Percentiles rank a stretch among this genome's conserved stretches.
Evolutionary conservation across 176 grass and related monocot species (phyloP).

Genomic region (Aegilops longissima): DNA sequence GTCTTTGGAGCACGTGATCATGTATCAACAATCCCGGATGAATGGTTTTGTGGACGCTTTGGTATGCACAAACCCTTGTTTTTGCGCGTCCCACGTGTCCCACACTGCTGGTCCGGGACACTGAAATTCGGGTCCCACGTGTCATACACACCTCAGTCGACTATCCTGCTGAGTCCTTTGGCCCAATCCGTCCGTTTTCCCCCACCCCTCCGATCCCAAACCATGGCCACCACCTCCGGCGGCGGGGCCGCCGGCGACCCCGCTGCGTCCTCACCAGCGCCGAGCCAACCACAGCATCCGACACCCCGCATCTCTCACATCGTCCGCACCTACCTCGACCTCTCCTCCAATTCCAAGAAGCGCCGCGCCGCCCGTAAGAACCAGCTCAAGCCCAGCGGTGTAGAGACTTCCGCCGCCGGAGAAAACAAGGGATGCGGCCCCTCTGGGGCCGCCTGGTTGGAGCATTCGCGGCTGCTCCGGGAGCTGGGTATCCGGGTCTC

Average conservation of each 20-base stretch:
- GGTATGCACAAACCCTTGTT: too few relatives aligned
- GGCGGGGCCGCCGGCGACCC: conserved; percentile 13
- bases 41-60: too few relatives aligned
- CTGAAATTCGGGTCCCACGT: too few relatives aligned
- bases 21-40: too few relatives aligned
- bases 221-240: conserved; percentile 42
- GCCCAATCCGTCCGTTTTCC: neutral
- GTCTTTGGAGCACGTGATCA: too few relatives aligned
- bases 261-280: neutral
- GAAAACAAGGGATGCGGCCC: neutral
- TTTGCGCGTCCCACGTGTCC: too few relatives aligned
- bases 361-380: conserved; percentile 34
- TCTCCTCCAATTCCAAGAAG: conserved; percentile 39
- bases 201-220: conserved; percentile 14
- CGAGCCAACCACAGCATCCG: neutral
- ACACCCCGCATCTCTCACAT: conserved; percentile 44
- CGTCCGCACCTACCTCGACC: conserved; percentile 53
- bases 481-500: conserved; percentile 85
- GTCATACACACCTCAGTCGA: too few relatives aligned
- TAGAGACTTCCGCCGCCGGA: neutral
- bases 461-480: conserved; percentile 64
- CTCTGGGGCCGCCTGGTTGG: conserved; percentile 1
- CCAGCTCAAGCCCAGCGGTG: conserved; percentile 27
- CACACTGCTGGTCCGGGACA: too few relatives aligned
- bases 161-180: neutral